Base-by-base conservation (phyloP, 345 rosid genomes). In the Capsella bursapastoris region DNA sequence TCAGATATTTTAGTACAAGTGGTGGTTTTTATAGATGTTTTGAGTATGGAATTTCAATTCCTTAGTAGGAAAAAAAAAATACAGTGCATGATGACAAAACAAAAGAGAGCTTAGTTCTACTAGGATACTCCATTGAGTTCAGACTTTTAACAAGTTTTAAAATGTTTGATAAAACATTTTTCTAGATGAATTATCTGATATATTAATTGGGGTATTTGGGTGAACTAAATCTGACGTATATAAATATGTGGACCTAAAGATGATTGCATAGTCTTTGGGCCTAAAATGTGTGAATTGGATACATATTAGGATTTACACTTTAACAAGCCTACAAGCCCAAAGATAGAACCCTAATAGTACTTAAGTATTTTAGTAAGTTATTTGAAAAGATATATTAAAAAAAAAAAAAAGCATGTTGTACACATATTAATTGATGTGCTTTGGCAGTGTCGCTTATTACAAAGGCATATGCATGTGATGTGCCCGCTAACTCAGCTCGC, bases 401-500 rank as follows among this genome's bases (percentile, higher is more conserved):
- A 38, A 28, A 48, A 56, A 47, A 2, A 47, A 27, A 65, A 27
- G n/a, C 45, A 65, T 47, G 50, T 28, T 57, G 35, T n/a, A 44
- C 14, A 15, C 3, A 29, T 50, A 50, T 68, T 68, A 60, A 12
- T 52, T 68, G 51, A 35, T 37, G 40, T 44, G 27, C 56, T 70
- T 63, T 76, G 59, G 75, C 71, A 47, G 60, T 76, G 71, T 63
- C 71, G 65, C 75, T 3, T 53, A 55, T 35, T 62, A 76, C 70
- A 62, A 76, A 76, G 71, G 75, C 70, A 76, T 4, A 27, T 27
- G 59, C 80, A 76, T 76, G 80, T 76, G 75, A 63, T 70, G 59
- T 69, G 71, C 64, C 61, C 62, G 71, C 69, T 61, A 44, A 57
- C 16, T 51, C 63, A 44, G 45, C 16, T 51, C 63, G 18, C 57